Evolutionary conservation across 495 filamentous ascomycete genomes (phyloP).

Genomic region (Tuber brumale): DNA sequence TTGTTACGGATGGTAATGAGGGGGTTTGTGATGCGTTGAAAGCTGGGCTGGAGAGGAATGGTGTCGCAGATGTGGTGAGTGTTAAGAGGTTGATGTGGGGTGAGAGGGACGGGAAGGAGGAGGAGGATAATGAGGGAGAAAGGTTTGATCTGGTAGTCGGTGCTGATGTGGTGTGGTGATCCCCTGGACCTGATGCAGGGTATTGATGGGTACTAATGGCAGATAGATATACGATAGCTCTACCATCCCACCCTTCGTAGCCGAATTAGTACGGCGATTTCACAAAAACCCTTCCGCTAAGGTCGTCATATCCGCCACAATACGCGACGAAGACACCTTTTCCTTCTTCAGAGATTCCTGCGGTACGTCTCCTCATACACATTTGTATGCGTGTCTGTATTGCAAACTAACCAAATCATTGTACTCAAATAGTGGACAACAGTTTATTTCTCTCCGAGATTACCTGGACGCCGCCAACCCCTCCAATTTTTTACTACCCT

Average conservation of each 20-base stretch:
- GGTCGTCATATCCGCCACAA: slow-evolving; percentile 55
- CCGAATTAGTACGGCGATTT: slow-evolving; percentile 54
- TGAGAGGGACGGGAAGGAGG: slow-evolving; percentile 6
- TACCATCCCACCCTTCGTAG: slow-evolving; percentile 53
- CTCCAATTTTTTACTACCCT: slow-evolving; percentile 42
- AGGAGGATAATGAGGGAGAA: slow-evolving; percentile 6
- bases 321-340: slow-evolving; percentile 61
- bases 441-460: slow-evolving; percentile 23
- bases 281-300: slow-evolving; percentile 46
- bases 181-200: slow-evolving; percentile 9
- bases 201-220: background rate
- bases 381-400: background rate
- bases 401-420: slow-evolving; percentile 18
- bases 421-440: slow-evolving; percentile 33
- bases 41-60: slow-evolving; percentile 37
- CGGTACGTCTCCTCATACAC: slow-evolving; percentile 46
- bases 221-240: slow-evolving; percentile 59
- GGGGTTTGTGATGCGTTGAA: slow-evolving; percentile 47
- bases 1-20: slow-evolving; percentile 75
- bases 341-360: slow-evolving; percentile 52
- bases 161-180: slow-evolving; percentile 47
- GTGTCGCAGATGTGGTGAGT: slow-evolving; percentile 30
- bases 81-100: slow-evolving; percentile 30
- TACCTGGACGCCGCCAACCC: slow-evolving; percentile 20
- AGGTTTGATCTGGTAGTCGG: slow-evolving; percentile 50